Conservation (phyloP, 2,329 filamentous ascomycete species). For the Colletotrichum sp. region DNA sequence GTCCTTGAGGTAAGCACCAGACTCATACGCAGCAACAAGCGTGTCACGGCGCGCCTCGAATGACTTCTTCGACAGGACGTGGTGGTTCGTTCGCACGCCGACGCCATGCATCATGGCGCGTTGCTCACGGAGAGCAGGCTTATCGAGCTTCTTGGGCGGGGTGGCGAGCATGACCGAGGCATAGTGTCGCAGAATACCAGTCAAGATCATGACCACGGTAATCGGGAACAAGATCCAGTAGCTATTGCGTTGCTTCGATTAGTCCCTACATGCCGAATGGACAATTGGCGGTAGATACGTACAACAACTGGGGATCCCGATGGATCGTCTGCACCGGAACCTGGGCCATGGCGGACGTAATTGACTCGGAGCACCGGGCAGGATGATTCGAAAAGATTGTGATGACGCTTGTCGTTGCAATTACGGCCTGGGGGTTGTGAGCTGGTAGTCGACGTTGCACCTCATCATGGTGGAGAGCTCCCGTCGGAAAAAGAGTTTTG, state of each 20-base stretch:
- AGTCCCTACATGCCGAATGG: constrained; percentile 10
- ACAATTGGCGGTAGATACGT: constrained; percentile 40
- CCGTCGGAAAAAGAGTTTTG: constrained; percentile 24
- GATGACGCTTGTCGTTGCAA: not conserved
- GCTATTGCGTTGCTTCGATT: constrained; percentile 53
- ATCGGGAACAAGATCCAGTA: constrained; percentile 99
- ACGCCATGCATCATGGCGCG: constrained; percentile 84
- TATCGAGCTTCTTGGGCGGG: constrained; percentile 81
- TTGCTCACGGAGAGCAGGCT: constrained; percentile 82
- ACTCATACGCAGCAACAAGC: constrained; percentile 81
- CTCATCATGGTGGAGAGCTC: not conserved
- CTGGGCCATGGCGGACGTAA: constrained; percentile 73
- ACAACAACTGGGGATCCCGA: constrained; percentile 98
- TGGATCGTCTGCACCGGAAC: constrained; percentile 93
- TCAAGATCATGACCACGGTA: constrained; percentile 96
- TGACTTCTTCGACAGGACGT: constrained; percentile 76
- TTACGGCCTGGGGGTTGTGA: not conserved
- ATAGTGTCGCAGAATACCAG: constrained; percentile 95
- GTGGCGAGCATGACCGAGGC: constrained; percentile 89
- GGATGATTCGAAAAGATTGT: not conserved
- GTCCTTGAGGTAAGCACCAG: constrained; percentile 87
- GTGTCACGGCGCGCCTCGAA: constrained; percentile 84
- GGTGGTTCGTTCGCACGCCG: constrained; percentile 82
- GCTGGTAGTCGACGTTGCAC: not conserved
- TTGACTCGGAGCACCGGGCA: not conserved